phyloP scores from a whole-genome alignment of 208 protist genomes.

The Crithidia fasciculata region DNA sequence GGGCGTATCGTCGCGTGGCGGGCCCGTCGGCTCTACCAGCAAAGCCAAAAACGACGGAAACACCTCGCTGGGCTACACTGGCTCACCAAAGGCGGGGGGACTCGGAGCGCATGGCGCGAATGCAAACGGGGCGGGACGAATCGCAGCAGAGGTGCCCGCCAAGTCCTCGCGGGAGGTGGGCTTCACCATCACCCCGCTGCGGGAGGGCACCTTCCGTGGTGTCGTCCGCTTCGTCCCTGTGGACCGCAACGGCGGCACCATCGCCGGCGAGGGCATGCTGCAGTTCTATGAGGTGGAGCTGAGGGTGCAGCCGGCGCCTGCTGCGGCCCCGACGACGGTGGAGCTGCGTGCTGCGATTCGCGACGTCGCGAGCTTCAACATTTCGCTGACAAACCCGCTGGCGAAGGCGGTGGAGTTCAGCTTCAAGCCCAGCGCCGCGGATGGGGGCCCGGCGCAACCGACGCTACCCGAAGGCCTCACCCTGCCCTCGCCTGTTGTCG shows the following conservation, averaged over 20 bases:
- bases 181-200: slow-evolving; percentile 80
- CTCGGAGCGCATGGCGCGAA: not conserved
- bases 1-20: not conserved
- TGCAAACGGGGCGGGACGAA: not conserved
- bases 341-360: slow-evolving; percentile 87
- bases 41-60: slow-evolving; percentile 17
- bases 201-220: slow-evolving; percentile 82
- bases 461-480: slow-evolving; percentile 47
- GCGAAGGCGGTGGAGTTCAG: slow-evolving; percentile 68
- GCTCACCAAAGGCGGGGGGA: not conserved
- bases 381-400: slow-evolving; percentile 93
- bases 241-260: slow-evolving; percentile 47
- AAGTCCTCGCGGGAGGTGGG: slow-evolving; percentile 63
- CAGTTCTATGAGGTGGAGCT: slow-evolving; percentile 90
- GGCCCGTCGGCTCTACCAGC: not conserved
- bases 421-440: slow-evolving; percentile 56
- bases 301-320: slow-evolving; percentile 38
- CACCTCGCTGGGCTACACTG: slow-evolving; percentile 40
- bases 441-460: slow-evolving; percentile 29
- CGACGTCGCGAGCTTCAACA: slow-evolving; percentile 58
- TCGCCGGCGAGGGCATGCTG: slow-evolving; percentile 52
- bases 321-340: slow-evolving; percentile 38
- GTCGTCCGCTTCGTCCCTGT: slow-evolving; percentile 60
- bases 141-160: slow-evolving; percentile 89
- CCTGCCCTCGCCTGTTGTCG: slow-evolving; percentile 58